Evolutionary conservation across 345 rosid species (phyloP).

Genomic region (Dipteronia sinensis): DNA sequence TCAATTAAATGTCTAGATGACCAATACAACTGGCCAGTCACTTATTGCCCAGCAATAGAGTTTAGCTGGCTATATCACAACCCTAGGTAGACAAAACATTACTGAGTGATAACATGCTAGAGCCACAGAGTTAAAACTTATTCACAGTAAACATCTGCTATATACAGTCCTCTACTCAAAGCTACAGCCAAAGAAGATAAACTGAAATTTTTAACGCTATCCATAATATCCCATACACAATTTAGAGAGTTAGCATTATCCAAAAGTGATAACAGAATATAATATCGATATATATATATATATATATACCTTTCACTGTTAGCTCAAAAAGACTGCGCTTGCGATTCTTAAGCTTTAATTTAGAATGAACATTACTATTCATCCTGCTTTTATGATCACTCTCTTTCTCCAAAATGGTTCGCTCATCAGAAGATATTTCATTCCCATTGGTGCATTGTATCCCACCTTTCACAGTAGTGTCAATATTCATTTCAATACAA

Average conservation of each 20-base stretch:
- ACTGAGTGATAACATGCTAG: not conserved
- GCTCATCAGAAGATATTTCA: constrained; percentile 24
- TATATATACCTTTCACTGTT: constrained; percentile 39
- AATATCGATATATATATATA: constrained; percentile 35
- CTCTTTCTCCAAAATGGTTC: constrained; percentile 22
- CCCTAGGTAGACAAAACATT: not conserved
- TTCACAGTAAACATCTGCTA: not conserved
- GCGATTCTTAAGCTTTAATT: constrained; percentile 31
- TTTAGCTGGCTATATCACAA: not conserved
- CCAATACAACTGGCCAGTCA: not conserved
- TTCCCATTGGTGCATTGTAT: constrained; percentile 9
- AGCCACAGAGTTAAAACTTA: not conserved
- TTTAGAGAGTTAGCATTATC: not conserved
- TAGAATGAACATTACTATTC: constrained; percentile 15
- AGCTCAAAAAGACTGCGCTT: constrained; percentile 53
- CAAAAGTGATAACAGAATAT: not conserved
- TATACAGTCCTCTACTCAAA: not conserved
- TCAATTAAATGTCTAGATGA: not conserved
- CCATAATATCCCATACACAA: not conserved
- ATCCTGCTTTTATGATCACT: constrained; percentile 15
- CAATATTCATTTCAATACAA: constrained; percentile 19
- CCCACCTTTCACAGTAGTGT: constrained; percentile 20
- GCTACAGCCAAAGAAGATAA: not conserved
- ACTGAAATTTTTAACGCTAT: not conserved
- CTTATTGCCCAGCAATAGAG: not conserved